Evolutionary conservation across 2,329 filamentous ascomycete genomes (phyloP).

Genomic region (Aspergillus quadricinctus): DNA sequence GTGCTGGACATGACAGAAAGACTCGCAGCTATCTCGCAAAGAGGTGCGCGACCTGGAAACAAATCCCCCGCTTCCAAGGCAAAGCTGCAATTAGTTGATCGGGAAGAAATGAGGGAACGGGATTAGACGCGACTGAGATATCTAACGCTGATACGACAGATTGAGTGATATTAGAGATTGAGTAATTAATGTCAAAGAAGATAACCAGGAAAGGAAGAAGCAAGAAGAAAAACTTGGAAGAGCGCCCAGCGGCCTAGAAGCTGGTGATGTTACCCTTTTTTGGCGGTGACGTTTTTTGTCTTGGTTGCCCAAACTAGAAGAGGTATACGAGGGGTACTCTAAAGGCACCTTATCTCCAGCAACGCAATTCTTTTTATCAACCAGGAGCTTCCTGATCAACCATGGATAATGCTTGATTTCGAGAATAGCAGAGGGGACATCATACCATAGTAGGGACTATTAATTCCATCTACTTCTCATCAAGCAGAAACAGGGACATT

Average conservation of each 20-base stretch:
- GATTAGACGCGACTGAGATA: background rate
- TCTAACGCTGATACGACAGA: background rate
- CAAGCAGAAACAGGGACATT: background rate
- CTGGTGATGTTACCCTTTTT: background rate
- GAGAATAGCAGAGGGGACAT: background rate
- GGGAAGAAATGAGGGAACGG: background rate
- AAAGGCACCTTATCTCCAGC: background rate
- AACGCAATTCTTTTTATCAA: background rate
- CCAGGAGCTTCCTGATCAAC: background rate
- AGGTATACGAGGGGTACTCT: background rate
- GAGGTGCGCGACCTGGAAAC: background rate
- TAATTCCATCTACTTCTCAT: background rate
- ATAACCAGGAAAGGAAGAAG: background rate
- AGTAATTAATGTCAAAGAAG: background rate
- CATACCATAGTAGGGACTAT: background rate
- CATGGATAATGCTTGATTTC: background rate
- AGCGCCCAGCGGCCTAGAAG: background rate
- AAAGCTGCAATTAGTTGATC: background rate
- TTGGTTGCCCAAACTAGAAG: background rate
- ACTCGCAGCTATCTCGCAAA: background rate
- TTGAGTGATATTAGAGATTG: background rate
- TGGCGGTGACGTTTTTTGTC: background rate
- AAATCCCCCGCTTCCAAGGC: background rate
- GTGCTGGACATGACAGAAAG: conserved; percentile 6
- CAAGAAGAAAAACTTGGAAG: background rate